phyloP scores from a whole-genome alignment of 768 basidiomycete species.

The Sporobolomyces pararoseus region DNA sequence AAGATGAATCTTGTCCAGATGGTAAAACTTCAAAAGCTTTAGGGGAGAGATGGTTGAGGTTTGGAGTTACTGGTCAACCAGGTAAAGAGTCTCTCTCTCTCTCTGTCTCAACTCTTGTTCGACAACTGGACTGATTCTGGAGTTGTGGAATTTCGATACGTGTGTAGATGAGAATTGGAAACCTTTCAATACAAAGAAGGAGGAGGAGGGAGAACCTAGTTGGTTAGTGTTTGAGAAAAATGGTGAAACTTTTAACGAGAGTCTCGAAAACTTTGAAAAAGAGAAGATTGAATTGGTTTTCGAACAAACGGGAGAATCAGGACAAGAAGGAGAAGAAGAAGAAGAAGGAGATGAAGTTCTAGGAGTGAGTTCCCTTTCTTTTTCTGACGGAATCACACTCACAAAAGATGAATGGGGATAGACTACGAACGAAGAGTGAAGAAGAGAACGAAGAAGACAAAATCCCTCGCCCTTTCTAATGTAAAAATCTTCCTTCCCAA shows the following conservation, averaged over 20 bases:
- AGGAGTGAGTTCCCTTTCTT: not conserved
- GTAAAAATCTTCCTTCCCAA: too few species aligned
- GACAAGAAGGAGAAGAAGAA: slow-evolving; percentile 1
- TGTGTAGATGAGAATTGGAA: slow-evolving; percentile 25
- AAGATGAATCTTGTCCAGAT: not conserved
- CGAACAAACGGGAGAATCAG: not conserved
- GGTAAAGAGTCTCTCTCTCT: slow-evolving; percentile 19
- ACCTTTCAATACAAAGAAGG: not conserved
- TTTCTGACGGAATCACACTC: not conserved
- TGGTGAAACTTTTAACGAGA: not conserved
- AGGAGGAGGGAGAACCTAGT: not conserved
- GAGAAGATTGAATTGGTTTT: slow-evolving; percentile 19
- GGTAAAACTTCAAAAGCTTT: slow-evolving; percentile 11
- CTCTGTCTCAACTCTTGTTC: not conserved
- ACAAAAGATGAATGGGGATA: not conserved
- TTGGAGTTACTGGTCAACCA: slow-evolving; percentile 22
- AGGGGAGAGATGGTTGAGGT: slow-evolving; percentile 19
- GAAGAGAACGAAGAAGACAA: too few species aligned
- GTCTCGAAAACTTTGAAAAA: not conserved
- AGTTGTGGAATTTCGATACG: not conserved
- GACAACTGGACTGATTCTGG: not conserved
- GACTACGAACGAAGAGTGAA: slow-evolving; percentile 1
- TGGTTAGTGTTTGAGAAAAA: slow-evolving; percentile 24
- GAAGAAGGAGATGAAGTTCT: slow-evolving; percentile 4
- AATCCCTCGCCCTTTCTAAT: too few species aligned